These are phyloP conservation scores for Pleurozium schreberi DNA, from an alignment of 225 moss, liverwort and hornwort genomes.

Conservation along the genomic window DNA sequence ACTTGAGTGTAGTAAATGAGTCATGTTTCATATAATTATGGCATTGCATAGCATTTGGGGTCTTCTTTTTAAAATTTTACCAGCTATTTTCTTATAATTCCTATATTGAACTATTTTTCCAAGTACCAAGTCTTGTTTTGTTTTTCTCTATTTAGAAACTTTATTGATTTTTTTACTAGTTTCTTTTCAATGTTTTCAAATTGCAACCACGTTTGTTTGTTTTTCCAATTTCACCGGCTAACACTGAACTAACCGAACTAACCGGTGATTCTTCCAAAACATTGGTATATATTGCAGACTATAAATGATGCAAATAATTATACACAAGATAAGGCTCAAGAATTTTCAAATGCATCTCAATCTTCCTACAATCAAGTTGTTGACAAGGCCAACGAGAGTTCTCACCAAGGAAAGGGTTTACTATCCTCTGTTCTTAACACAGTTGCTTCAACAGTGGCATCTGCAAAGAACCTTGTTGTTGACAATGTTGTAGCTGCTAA, in stretches of 20 bases:
- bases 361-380: background rate
- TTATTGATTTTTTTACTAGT: background rate
- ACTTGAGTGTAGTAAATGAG: too few relatives aligned
- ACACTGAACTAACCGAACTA: background rate
- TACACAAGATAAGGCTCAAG: background rate
- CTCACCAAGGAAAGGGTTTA: background rate
- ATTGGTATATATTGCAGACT: background rate
- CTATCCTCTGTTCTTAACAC: background rate
- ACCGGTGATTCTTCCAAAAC: background rate
- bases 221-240: background rate
- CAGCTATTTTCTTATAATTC: background rate
- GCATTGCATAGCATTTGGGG: background rate
- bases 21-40: background rate
- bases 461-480: background rate
- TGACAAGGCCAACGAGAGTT: background rate
- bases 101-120: accelerated
- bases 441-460: background rate
- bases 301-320: background rate
- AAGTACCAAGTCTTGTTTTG: too few relatives aligned
- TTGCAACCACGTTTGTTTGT: background rate
- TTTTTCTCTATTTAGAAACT: background rate
- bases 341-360: background rate
- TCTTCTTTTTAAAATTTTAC: background rate
- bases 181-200: background rate
- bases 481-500: background rate